These are phyloP conservation scores for Blastobotrys malaysiensis DNA, from an alignment of 1,139 yeast genomes.

Conservation along the genomic window DNA sequence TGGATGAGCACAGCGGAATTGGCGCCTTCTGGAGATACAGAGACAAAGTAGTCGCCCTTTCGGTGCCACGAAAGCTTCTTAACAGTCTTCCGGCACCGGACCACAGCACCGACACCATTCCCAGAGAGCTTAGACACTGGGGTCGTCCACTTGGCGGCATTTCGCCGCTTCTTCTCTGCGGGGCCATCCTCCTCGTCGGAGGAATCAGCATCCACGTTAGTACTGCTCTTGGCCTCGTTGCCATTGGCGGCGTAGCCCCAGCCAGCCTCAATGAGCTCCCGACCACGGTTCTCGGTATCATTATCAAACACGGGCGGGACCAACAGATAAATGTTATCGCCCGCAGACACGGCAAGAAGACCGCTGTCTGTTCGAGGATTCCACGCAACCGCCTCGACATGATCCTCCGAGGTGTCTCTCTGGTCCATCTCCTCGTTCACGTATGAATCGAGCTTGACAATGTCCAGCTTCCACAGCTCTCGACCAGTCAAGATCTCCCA, in stretches of 20 bases:
- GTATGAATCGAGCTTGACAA: slow-evolving; percentile 36
- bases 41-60: slow-evolving; percentile 93
- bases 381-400: slow-evolving; percentile 83
- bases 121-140: slow-evolving; percentile 60
- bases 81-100: slow-evolving; percentile 62
- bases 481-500: slow-evolving; percentile 98
- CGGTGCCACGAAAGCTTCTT: slow-evolving; percentile 93
- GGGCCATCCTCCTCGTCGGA: slow-evolving; percentile 30
- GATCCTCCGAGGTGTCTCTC: slow-evolving; percentile 51
- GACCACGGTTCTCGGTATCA: slow-evolving; percentile 78
- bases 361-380: slow-evolving; percentile 67
- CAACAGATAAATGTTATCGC: slow-evolving; percentile 68
- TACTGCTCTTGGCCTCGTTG: slow-evolving; percentile 37
- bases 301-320: slow-evolving; percentile 91
- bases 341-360: slow-evolving; percentile 76
- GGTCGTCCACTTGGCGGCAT: slow-evolving; percentile 77
- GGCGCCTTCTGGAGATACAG: slow-evolving; percentile 86
- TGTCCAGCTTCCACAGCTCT: slow-evolving; percentile 66
- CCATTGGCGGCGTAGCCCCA: slow-evolving; percentile 79
- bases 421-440: slow-evolving; percentile 39
- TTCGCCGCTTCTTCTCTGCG: slow-evolving; percentile 44
- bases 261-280: slow-evolving; percentile 77
- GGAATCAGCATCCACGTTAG: slow-evolving; percentile 28
- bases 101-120: slow-evolving; percentile 70
- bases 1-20: slow-evolving; percentile 88